Conservation (phyloP, 2,329 filamentous ascomycete genomes). For the Cryphonectria radicalis region DNA sequence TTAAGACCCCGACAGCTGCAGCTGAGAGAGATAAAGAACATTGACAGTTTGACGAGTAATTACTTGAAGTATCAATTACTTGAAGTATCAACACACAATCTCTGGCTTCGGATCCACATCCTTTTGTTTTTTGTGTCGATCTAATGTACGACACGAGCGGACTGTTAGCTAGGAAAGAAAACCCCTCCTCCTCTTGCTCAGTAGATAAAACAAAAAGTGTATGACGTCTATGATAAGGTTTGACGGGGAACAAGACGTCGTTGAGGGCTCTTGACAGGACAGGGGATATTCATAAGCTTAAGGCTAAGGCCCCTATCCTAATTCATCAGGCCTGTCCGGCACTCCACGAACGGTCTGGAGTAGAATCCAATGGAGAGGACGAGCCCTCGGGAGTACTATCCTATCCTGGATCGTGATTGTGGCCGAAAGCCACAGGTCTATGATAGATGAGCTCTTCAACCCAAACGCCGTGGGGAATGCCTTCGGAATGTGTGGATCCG, state of each 20-base stretch:
- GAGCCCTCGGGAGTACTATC: neutral
- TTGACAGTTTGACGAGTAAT: neutral
- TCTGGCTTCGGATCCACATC: neutral
- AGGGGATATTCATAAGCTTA: neutral
- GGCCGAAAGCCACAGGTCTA: neutral
- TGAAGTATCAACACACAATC: neutral
- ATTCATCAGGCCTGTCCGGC: neutral
- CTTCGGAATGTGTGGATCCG: neutral
- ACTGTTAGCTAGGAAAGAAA: neutral
- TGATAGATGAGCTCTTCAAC: neutral
- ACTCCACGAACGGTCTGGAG: neutral
- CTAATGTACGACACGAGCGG: neutral
- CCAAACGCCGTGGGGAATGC: neutral
- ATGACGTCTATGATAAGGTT: slow-evolving; percentile 8
- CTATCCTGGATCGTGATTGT: neutral
- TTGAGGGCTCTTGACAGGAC: neutral
- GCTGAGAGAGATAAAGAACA: neutral
- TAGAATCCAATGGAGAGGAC: neutral
- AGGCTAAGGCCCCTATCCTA: neutral
- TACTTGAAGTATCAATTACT: neutral
- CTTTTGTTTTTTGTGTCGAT: neutral
- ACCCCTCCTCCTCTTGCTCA: too few relatives aligned
- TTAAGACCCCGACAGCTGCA: neutral
- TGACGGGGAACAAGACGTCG: neutral
- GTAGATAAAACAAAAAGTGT: neutral